Evolutionary conservation across 75 land plant species (phyloP), one percentile per base, ranked within the genome.

Genomic region (Pinus taeda): DNA sequence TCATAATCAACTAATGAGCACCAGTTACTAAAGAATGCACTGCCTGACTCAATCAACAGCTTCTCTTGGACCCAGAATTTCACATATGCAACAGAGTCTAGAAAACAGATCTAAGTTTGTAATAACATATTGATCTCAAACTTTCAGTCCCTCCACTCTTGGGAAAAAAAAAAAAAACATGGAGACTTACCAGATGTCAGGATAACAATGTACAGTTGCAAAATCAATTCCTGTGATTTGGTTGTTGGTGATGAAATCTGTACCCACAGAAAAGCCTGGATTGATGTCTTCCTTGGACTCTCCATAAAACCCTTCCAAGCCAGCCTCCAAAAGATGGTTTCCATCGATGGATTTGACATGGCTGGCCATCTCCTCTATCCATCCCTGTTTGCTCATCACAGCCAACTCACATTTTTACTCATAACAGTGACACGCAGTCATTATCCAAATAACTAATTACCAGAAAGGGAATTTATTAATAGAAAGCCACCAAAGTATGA

Each of bases 161-260:
- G 14, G 33, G 21, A 36, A 17, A 11, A 4, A n/a, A n/a, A n/a
- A n/a, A n/a, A n/a, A 33, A 20, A 24, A 11, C n/a, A 67, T 67
- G 4, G 9, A 67, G n/a, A 58, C 15, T 4, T 84, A 96, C 99
- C 99, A 96, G 77, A 84, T 82, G 62, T 96, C 98, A 13, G 98
- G 97, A 64, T 96, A 96, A 1, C 91, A 88, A 67, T 96, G 98
- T n/a, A 92, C 87, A 1, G 98, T 94, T 21, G 91, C 94, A 74
- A 94, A 96, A 82, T 96, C 98, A 74, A 96, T 81, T 53, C 83
- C 88, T 42, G 81, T 78, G 42, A 92, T 79, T 73, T 76, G 87
- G 57, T 94, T 95, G 74, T 92, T 88, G 20, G 88, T 71, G 55
- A 96, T 87, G 86, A 92, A 96, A 70, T 96, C 98, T 15, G 97